Conservation (phyloP, 257 asterid species). For the Craterostigma plantagineum region DNA sequence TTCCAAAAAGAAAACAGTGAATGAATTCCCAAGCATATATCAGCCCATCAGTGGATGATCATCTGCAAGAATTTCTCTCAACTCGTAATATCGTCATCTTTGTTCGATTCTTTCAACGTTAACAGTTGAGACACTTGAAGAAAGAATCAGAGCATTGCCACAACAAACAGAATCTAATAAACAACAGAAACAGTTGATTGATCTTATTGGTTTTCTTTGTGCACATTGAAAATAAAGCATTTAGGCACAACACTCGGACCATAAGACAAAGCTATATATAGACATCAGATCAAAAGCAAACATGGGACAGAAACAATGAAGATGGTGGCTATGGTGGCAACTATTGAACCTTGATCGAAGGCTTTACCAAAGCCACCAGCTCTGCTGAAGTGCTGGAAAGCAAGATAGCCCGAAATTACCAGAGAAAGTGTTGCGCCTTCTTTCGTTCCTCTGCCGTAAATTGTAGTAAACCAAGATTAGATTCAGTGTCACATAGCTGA, state of each 20-base stretch:
- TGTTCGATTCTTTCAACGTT: no score
- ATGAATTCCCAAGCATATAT: no score
- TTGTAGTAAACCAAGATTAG: slow-evolving; percentile 6
- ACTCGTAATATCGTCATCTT: no score
- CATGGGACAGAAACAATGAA: slow-evolving; percentile 47
- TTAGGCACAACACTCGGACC: no score
- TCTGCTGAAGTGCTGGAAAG: slow-evolving; percentile 67
- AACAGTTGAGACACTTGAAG: no score
- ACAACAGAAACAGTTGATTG: no score
- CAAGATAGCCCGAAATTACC: slow-evolving; percentile 67
- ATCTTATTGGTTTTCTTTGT: no score
- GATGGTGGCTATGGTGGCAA: slow-evolving; percentile 63
- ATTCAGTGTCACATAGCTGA: background rate
- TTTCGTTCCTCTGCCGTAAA: slow-evolving; percentile 53
- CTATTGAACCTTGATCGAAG: slow-evolving; percentile 65
- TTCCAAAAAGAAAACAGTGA: no score
- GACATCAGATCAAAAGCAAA: slow-evolving; percentile 62
- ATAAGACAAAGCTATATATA: background rate
- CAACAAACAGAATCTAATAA: no score
- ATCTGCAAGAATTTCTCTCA: slow-evolving; percentile 37
- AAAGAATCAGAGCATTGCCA: no score
- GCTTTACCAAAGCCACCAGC: slow-evolving; percentile 59
- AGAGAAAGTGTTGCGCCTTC: slow-evolving; percentile 64
- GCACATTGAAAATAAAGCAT: no score
- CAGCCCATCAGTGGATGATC: no score